Conservation (phyloP, 1,284 basidiomycete species). For the Phellinidium pouzarii region DNA sequence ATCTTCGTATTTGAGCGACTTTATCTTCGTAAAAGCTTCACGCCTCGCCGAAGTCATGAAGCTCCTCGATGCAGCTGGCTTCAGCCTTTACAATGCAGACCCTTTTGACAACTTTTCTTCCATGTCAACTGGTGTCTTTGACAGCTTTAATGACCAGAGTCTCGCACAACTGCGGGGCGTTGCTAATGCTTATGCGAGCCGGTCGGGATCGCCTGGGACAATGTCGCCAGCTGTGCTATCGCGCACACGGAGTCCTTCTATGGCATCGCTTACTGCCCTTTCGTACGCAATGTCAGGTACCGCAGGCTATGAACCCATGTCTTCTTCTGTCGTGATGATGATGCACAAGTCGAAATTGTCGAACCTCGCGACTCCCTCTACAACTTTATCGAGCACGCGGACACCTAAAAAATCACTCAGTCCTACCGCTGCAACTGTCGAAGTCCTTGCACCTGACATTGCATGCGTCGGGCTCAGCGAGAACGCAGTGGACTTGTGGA, state of each 20-base stretch:
- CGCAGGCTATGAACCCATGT: slow-evolving; percentile 1
- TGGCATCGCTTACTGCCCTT: slow-evolving; percentile 24
- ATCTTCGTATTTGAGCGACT: slow-evolving; percentile 81
- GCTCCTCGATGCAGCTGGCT: slow-evolving; percentile 54
- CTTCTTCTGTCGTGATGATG: neutral
- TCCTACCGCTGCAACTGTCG: slow-evolving; percentile 28
- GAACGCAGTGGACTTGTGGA: slow-evolving; percentile 60
- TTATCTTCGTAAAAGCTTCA: slow-evolving; percentile 70
- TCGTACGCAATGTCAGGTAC: slow-evolving; percentile 8
- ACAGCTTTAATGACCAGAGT: neutral
- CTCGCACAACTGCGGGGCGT: neutral
- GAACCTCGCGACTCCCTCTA: neutral
- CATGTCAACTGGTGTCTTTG: neutral
- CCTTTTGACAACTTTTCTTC: neutral
- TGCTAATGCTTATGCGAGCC: slow-evolving; percentile 1
- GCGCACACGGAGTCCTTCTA: slow-evolving; percentile 35
- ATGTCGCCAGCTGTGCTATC: slow-evolving; percentile 38
- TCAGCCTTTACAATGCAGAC: slow-evolving; percentile 45
- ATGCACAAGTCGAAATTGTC: slow-evolving; percentile 1
- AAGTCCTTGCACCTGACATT: slow-evolving; percentile 45
- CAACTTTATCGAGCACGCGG: slow-evolving; percentile 2
- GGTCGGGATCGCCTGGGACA: slow-evolving; percentile 12
- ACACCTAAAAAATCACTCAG: slow-evolving; percentile 11
- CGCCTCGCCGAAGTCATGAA: slow-evolving; percentile 56
- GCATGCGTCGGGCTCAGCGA: slow-evolving; percentile 41